These are phyloP conservation scores for Eucalyptus regnans DNA, from an alignment of 345 rosid species.

Conservation along the genomic window DNA sequence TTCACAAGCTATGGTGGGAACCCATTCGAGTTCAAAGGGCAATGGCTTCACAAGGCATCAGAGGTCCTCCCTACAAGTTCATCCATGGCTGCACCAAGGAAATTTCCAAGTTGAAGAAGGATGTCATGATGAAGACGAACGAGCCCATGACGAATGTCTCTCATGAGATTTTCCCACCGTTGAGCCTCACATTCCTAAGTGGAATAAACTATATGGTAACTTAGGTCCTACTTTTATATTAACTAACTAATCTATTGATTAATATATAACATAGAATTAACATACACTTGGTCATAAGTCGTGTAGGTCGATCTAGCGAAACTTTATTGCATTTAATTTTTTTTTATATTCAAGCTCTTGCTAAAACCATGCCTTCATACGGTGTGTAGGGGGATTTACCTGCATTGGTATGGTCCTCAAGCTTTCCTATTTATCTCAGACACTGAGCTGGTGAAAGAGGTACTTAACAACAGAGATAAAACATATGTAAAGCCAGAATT, in stretches of 20 bases:
- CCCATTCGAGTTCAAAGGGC: not conserved
- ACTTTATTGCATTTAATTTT: no score
- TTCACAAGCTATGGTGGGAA: not conserved
- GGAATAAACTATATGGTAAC: not conserved
- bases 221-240: no score
- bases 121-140: not conserved
- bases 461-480: conserved; percentile 9
- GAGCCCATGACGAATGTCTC: not conserved
- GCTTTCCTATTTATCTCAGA: not conserved
- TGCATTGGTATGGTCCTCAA: not conserved
- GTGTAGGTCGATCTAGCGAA: no score
- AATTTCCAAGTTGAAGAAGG: not conserved
- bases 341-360: no score
- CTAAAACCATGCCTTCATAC: not conserved
- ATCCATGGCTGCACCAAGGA: not conserved
- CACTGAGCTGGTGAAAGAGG: not conserved
- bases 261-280: no score
- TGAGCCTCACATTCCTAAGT: not conserved
- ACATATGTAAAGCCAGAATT: not conserved
- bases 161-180: not conserved
- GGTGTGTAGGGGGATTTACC: not conserved
- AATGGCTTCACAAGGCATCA: not conserved
- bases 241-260: no score
- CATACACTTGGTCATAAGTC: no score
- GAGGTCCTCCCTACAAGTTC: not conserved